A percentile compares a stretch with the other conserved stretches of the same genome.
Evolutionary conservation across 805 yeast genomes (phyloP).

Genomic region (Zygosaccharomyces siamensis): DNA sequence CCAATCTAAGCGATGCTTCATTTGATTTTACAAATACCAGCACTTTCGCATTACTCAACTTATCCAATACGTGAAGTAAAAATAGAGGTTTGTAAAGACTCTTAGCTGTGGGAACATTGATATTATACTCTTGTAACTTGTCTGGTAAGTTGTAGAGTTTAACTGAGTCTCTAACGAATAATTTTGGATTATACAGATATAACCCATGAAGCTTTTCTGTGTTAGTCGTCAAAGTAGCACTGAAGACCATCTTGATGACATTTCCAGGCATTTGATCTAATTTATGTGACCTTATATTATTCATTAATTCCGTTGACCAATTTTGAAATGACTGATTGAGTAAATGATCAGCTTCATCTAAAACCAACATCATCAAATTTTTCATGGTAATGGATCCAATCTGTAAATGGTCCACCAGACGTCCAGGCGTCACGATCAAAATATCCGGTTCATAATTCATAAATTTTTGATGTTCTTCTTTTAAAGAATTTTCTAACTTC

Average conservation of each 20-base stretch:
- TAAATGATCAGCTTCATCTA: slow-evolving; percentile 79
- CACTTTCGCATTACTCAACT: slow-evolving; percentile 12
- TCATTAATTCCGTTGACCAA: slow-evolving; percentile 65
- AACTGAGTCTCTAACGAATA: slow-evolving; percentile 64
- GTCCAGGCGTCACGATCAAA: slow-evolving; percentile 69
- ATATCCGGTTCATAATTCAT: slow-evolving; percentile 54
- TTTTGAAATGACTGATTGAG: slow-evolving; percentile 89
- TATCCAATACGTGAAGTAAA: slow-evolving; percentile 49
- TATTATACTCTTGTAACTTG: slow-evolving; percentile 43
- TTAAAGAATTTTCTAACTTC: slow-evolving; percentile 52
- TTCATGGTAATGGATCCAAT: slow-evolving; percentile 42
- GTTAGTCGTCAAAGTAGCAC: slow-evolving; percentile 92
- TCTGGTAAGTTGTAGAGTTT: slow-evolving; percentile 57
- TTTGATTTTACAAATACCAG: slow-evolving; percentile 43
- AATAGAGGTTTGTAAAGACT: slow-evolving; percentile 67
- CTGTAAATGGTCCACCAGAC: slow-evolving; percentile 69
- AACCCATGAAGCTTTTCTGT: slow-evolving; percentile 78
- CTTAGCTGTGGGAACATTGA: slow-evolving; percentile 37
- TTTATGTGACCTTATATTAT: slow-evolving; percentile 37
- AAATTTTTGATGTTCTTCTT: slow-evolving; percentile 58
- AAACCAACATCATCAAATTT: slow-evolving; percentile 55
- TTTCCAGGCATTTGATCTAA: slow-evolving; percentile 28
- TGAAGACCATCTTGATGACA: slow-evolving; percentile 68
- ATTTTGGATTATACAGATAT: slow-evolving; percentile 63
- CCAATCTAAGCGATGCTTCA: slow-evolving; percentile 79